Percentiles rank a stretch among this genome's conserved stretches.
Conservation (phyloP, 176 grass and related monocot genomes). For the Secale cereale region DNA sequence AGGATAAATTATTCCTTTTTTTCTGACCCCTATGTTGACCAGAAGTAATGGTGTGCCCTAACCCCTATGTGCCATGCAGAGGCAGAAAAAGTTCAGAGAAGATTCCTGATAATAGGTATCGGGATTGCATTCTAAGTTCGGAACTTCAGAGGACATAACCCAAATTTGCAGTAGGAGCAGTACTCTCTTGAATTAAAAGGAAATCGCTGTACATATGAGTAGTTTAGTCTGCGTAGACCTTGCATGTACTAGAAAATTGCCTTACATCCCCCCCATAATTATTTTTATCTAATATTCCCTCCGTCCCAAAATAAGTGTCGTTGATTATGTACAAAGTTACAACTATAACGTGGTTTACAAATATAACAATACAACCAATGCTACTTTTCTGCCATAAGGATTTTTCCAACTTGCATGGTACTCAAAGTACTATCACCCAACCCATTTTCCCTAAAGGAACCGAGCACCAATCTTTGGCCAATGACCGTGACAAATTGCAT, state of each 20-base stretch:
- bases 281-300: too few relatives aligned
- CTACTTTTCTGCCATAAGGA: conserved; percentile 16
- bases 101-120: background rate
- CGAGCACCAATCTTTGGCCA: background rate
- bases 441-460: conserved; percentile 19
- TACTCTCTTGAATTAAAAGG: background rate
- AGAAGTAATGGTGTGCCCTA: background rate
- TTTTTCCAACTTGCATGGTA: conserved; percentile 34
- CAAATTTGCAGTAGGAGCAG: background rate
- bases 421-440: conserved; percentile 37
- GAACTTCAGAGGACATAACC: background rate
- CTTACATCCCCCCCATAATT: too few relatives aligned
- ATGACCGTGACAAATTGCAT: background rate
- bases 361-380: conserved; percentile 24
- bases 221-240: background rate
- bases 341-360: conserved; percentile 20
- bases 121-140: background rate
- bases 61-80: background rate
- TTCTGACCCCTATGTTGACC: background rate
- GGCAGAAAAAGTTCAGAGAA: background rate
- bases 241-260: background rate
- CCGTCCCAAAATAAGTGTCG: too few relatives aligned
- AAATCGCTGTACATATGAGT: background rate
- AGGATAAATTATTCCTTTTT: background rate
- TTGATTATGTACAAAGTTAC: too few relatives aligned